These are phyloP conservation scores for Clonostachys sp. DNA, from an alignment of 2,329 filamentous ascomycete genomes.

Conservation along the genomic window DNA sequence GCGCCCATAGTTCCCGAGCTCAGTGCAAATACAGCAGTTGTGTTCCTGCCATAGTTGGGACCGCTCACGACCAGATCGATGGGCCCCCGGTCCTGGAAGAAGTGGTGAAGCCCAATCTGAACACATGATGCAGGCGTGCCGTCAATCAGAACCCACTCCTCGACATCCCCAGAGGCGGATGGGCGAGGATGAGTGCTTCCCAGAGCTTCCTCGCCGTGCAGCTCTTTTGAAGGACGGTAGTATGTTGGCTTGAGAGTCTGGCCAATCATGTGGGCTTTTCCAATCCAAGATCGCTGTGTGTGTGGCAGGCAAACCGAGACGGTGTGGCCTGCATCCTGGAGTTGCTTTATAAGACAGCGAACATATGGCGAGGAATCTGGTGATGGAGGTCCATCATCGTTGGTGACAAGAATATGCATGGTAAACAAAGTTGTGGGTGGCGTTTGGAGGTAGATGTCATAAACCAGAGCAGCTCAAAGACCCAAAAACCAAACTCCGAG, in stretches of 20 bases:
- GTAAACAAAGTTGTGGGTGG: slow-evolving; percentile 6
- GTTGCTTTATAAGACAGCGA: slow-evolving; percentile 65
- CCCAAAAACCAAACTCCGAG: no score
- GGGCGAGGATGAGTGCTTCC: slow-evolving; percentile 52
- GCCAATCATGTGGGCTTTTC: slow-evolving; percentile 94
- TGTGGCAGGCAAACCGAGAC: slow-evolving; percentile 91
- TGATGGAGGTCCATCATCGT: slow-evolving; percentile 79
- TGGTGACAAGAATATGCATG: slow-evolving; percentile 65
- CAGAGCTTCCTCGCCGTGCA: slow-evolving; percentile 45
- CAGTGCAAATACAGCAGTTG: slow-evolving; percentile 73
- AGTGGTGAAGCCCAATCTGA: slow-evolving; percentile 78
- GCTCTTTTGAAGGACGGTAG: slow-evolving; percentile 58
- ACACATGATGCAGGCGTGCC: slow-evolving; percentile 78
- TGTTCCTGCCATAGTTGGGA: slow-evolving; percentile 81
- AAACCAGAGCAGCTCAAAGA: no score
- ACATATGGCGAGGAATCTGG: slow-evolving; percentile 76
- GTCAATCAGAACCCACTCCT: slow-evolving; percentile 80
- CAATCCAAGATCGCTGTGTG: slow-evolving; percentile 94
- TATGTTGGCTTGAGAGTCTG: slow-evolving; percentile 81
- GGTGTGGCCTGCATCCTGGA: slow-evolving; percentile 73
- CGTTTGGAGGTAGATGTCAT: no score
- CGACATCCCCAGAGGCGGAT: slow-evolving; percentile 50
- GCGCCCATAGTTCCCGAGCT: slow-evolving; percentile 75
- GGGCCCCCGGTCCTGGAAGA: slow-evolving; percentile 67
- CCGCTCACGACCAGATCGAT: slow-evolving; percentile 75